phyloP scores from a whole-genome alignment of 2,329 filamentous ascomycete genomes.

The Neoarthrinium moseri region DNA sequence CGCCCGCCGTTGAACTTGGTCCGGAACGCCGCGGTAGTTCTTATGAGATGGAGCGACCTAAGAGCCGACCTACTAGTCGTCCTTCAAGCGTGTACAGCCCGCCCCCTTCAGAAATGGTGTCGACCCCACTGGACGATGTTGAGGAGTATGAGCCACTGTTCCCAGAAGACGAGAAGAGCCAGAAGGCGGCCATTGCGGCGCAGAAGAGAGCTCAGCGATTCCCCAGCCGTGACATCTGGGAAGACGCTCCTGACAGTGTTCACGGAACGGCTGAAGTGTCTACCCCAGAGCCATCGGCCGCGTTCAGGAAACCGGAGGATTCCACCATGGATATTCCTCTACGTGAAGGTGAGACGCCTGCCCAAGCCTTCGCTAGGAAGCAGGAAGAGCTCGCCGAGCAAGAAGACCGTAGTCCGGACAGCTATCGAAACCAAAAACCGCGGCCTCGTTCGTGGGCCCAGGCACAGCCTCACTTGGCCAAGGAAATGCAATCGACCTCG shows the following conservation, averaged over 20 bases:
- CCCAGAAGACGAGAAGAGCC: slow-evolving; percentile 66
- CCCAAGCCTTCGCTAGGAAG: slow-evolving; percentile 63
- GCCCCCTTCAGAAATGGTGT: slow-evolving; percentile 52
- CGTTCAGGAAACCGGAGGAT: slow-evolving; percentile 36
- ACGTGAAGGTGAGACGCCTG: slow-evolving; percentile 52
- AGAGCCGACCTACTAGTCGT: slow-evolving; percentile 64
- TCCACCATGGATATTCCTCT: slow-evolving; percentile 31
- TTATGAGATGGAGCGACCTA: slow-evolving; percentile 54
- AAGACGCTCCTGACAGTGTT: slow-evolving; percentile 86
- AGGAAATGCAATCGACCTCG: slow-evolving; percentile 38
- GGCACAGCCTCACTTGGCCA: slow-evolving; percentile 47
- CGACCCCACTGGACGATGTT: slow-evolving; percentile 79
- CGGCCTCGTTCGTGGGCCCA: slow-evolving; percentile 46
- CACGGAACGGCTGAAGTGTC: slow-evolving; percentile 79
- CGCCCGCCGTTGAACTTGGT: slow-evolving; percentile 79
- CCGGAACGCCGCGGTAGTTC: slow-evolving; percentile 62
- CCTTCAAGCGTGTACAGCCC: slow-evolving; percentile 62
- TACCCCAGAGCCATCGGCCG: slow-evolving; percentile 66
- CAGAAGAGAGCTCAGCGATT: slow-evolving; percentile 65
- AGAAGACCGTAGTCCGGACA: slow-evolving; percentile 45
- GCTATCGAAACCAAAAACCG: slow-evolving; percentile 52
- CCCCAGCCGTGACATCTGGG: slow-evolving; percentile 95
- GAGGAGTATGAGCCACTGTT: slow-evolving; percentile 96
- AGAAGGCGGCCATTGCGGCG: slow-evolving; percentile 34
- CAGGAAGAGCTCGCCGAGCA: slow-evolving; percentile 65